phyloP scores from a whole-genome alignment of 176 grass and related monocot species.

The Triticum monococcum region DNA sequence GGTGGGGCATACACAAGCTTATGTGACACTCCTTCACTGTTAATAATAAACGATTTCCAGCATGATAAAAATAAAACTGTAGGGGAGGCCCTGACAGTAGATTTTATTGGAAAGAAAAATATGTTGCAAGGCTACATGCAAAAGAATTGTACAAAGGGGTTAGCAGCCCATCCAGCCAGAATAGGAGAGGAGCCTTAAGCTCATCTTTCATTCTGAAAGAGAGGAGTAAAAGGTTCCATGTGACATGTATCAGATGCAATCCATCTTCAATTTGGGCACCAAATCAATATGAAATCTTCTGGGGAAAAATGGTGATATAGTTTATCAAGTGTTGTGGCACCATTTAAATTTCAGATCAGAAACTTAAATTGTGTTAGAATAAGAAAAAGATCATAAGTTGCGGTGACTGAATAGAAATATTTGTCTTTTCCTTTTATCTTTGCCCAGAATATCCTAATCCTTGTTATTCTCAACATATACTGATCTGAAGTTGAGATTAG shows the following conservation, averaged over 20 bases:
- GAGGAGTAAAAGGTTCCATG: background rate
- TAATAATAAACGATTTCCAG: slow-evolving; percentile 12
- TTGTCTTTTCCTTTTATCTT: background rate
- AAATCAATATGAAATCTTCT: background rate
- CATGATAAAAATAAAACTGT: background rate
- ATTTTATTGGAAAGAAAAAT: background rate
- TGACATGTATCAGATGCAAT: background rate
- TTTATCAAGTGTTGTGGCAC: background rate
- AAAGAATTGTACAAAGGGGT: background rate
- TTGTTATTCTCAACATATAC: background rate
- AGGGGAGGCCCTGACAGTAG: background rate
- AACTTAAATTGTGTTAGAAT: slow-evolving; percentile 4
- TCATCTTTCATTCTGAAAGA: background rate
- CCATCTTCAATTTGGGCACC: background rate
- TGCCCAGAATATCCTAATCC: background rate
- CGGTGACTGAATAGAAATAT: background rate
- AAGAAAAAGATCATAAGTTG: background rate
- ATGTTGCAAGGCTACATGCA: background rate
- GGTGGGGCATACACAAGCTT: background rate
- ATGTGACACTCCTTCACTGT: background rate
- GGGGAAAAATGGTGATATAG: background rate
- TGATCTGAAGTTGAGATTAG: background rate
- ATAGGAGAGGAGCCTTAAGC: background rate
- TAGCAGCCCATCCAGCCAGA: no score
- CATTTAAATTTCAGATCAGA: background rate